Base-by-base conservation (phyloP, 192 early-diverging fungal species). In the Geranomyces michiganensis region DNA sequence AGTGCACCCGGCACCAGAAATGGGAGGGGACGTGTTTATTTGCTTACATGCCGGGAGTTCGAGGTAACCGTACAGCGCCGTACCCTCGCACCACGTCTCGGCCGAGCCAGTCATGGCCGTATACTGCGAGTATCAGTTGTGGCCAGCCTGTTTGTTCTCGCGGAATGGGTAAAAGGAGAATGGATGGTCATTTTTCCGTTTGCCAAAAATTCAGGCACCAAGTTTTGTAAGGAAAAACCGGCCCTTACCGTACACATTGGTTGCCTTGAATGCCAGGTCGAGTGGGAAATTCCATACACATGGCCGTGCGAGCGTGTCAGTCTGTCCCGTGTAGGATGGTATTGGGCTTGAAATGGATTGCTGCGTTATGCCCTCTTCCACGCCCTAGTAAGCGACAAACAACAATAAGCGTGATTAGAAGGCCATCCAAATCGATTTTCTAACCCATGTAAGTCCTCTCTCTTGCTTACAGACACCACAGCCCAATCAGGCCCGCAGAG, bases 251-350 rank as follows among this genome's bases (percentile, higher is more conserved):
- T 67, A 88, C 21, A 76, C 70, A 71, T 86, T 86, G 1, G 79
- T 87, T 1, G 83, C 79, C 71, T 88, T 88, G 78, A 85, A 88
- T n/a, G 77, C 68, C 22, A 84, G 30, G 22, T 88, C 85, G 21
- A 88, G 44, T 10, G 87, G 87, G 71, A 88, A 88, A 70, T 88
- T 88, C 87, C 87, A 88, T 13, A 87, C 83, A 62, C 87, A 88
- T 1, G 79, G 60, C 22, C 68, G 73, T 14, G 78, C 55, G 9
- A 71, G 58, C 15, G 48, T 62, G 31, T 60, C 21, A 7, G 58
- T 26, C 31, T 60, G 58, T 19, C 58, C 29, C 47, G 71, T 21
- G 79, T 36, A 31, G 75, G 59, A 56, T 60, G 65, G 67, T 47
- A 58, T n/a, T 67, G 55, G 19, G 72, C 60, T 17, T 60, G 56